Conservation (phyloP, 2,329 filamentous ascomycete species). For the Ceratocystis colombiana region DNA sequence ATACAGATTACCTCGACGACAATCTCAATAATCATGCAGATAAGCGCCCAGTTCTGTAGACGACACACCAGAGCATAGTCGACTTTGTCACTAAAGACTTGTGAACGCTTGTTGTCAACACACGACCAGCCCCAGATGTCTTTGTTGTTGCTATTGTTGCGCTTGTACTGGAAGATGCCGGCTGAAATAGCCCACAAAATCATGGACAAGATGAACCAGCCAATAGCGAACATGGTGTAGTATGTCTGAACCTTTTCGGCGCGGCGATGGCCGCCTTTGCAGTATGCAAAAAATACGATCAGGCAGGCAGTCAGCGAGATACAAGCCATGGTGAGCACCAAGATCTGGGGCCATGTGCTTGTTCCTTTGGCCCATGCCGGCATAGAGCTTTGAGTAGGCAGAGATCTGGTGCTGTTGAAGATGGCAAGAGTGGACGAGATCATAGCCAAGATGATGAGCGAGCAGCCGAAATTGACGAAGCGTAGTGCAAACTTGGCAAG, state of each 20-base stretch:
- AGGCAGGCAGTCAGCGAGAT: slow-evolving; percentile 73
- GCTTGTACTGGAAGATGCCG: slow-evolving; percentile 69
- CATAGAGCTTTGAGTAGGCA: slow-evolving; percentile 68
- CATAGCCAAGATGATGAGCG: slow-evolving; percentile 86
- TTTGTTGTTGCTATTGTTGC: slow-evolving; percentile 58
- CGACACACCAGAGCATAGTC: slow-evolving; percentile 87
- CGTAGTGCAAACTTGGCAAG: slow-evolving; percentile 93
- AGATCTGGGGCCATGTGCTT: slow-evolving; percentile 78
- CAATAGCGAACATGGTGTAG: slow-evolving; percentile 87
- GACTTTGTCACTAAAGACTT: slow-evolving; percentile 70
- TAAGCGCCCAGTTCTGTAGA: slow-evolving; percentile 86
- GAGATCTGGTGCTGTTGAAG: slow-evolving; percentile 73
- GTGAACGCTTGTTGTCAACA: slow-evolving; percentile 68
- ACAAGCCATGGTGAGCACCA: slow-evolving; percentile 67
- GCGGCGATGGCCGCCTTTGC: slow-evolving; percentile 71
- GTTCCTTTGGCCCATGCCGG: slow-evolving; percentile 76
- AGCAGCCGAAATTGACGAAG: slow-evolving; percentile 93
- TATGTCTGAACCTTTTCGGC: slow-evolving; percentile 92
- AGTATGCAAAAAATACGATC: slow-evolving; percentile 74
- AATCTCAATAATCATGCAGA: slow-evolving; percentile 95
- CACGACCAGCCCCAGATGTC: slow-evolving; percentile 99
- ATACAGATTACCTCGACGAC: slow-evolving; percentile 88
- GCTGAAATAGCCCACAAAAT: slow-evolving; percentile 86
- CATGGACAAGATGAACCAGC: slow-evolving; percentile 87
- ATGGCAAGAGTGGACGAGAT: slow-evolving; percentile 78